Percentiles rank a stretch among this genome's conserved stretches.
Conservation (phyloP, 75 land plant species). For the Selaginella moellendorffii region DNA sequence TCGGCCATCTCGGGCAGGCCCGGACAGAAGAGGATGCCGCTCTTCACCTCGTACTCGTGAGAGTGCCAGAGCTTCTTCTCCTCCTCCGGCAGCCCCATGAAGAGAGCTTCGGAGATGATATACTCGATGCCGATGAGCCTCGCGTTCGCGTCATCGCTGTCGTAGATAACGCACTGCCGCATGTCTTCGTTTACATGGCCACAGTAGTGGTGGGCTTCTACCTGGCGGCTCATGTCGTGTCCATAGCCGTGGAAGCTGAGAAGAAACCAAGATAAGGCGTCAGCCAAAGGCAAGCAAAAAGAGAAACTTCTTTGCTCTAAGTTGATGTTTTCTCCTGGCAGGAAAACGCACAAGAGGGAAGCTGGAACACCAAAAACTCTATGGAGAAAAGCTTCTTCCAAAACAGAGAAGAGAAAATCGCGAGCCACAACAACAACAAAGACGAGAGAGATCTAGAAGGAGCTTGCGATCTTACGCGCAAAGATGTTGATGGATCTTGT, state of each 20-base stretch:
- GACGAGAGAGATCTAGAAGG: too few relatives aligned
- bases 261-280: too few relatives aligned
- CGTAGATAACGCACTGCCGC: slow-evolving; percentile 80
- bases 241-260: slow-evolving; percentile 73
- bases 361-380: too few relatives aligned
- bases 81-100: slow-evolving; percentile 51
- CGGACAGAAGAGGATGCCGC: slow-evolving; percentile 71
- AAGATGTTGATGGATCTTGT: slow-evolving; percentile 69
- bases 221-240: slow-evolving; percentile 75
- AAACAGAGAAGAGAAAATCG: too few relatives aligned
- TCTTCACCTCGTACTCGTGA: slow-evolving; percentile 87
- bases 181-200: slow-evolving; percentile 71
- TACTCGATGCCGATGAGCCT: slow-evolving; percentile 80
- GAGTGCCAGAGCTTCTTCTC: slow-evolving; percentile 96
- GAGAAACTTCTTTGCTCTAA: too few relatives aligned
- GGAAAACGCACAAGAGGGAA: too few relatives aligned
- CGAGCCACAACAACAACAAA: too few relatives aligned
- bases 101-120: slow-evolving; percentile 53
- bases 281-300: too few relatives aligned
- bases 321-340: too few relatives aligned
- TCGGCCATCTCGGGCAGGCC: slow-evolving; percentile 46
- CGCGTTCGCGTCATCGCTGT: slow-evolving; percentile 40
- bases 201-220: slow-evolving; percentile 89
- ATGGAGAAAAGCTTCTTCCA: too few relatives aligned
- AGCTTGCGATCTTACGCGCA: slow-evolving; percentile 97